These are phyloP conservation scores for Dendrocalamus sinicus DNA, from an alignment of 176 grass and related monocot genomes.

Conservation along the genomic window DNA sequence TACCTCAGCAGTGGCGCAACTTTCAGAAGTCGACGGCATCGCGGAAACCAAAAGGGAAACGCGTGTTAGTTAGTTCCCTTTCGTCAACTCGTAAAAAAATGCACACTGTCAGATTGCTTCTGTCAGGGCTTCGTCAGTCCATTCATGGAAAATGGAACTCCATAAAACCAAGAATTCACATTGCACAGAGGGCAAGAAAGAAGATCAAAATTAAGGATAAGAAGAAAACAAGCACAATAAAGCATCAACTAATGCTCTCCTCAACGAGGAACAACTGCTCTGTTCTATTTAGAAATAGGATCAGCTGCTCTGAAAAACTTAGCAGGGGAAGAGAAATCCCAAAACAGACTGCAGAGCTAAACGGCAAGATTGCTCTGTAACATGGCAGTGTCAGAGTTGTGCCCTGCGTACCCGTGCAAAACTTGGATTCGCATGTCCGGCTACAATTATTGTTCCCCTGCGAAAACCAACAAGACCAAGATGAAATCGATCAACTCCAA, in stretches of 20 bases:
- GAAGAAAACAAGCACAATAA: background rate
- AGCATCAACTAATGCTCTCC: background rate
- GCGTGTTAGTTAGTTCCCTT: conserved; percentile 11
- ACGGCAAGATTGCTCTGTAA: background rate
- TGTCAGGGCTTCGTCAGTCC: background rate
- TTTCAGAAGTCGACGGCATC: conserved; percentile 20
- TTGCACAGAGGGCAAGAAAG: background rate
- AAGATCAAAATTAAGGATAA: background rate
- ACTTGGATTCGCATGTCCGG: conserved; percentile 67
- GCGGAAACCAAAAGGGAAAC: conserved; percentile 12
- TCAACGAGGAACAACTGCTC: background rate
- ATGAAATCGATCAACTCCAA: conserved; percentile 11
- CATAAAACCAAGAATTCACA: background rate
- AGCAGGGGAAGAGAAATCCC: background rate
- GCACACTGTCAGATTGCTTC: too few relatives aligned
- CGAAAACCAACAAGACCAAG: background rate
- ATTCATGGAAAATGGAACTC: background rate
- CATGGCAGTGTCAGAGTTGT: background rate
- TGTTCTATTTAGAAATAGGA: background rate
- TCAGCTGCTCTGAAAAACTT: background rate
- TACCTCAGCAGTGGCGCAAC: conserved; percentile 80
- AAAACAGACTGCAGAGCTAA: background rate
- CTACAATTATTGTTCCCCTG: conserved; percentile 75
- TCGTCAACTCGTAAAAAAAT: too few relatives aligned
- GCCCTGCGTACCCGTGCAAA: conserved; percentile 59